These are phyloP conservation scores for Raddia guianensis DNA, from an alignment of 176 grass and related monocot species.

Conservation along the genomic window DNA sequence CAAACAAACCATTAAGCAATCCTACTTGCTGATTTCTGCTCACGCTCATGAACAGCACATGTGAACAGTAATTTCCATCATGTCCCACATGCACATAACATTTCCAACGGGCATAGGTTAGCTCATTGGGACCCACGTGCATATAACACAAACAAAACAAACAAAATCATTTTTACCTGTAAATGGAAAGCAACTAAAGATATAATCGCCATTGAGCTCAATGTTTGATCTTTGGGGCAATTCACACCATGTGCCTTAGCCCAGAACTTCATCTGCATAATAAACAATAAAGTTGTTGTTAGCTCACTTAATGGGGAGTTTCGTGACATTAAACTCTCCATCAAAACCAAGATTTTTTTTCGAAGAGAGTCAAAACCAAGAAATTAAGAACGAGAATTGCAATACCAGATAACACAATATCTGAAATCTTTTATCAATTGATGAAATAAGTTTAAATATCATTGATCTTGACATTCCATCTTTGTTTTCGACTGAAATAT, in stretches of 20 bases:
- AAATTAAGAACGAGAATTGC: conserved; percentile 32
- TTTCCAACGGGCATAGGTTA: too few relatives aligned
- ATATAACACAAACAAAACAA: conserved; percentile 1
- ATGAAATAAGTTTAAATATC: conserved; percentile 70
- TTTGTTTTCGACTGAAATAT: conserved; percentile 97
- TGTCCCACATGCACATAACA: too few relatives aligned
- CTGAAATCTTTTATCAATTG: conserved; percentile 83
- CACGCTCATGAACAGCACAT: too few relatives aligned
- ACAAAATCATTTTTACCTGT: conserved; percentile 62
- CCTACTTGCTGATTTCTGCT: too few relatives aligned
- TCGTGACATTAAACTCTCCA: conserved; percentile 22
- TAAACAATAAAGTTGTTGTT: neutral
- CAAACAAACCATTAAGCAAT: too few relatives aligned
- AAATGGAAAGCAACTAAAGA: conserved; percentile 98
- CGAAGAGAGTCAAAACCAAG: neutral
- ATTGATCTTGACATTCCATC: conserved; percentile 89
- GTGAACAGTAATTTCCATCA: too few relatives aligned
- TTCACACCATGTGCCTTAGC: conserved; percentile 66
- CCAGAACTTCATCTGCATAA: neutral
- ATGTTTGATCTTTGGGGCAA: conserved; percentile 80
- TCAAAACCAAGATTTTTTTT: neutral
- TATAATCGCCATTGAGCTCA: conserved; percentile 97
- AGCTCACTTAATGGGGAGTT: neutral
- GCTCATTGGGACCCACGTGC: too few relatives aligned
- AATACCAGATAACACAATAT: conserved; percentile 95